phyloP scores from a whole-genome alignment of 164 flowering plant species.

The Hamamelis virginiana region DNA sequence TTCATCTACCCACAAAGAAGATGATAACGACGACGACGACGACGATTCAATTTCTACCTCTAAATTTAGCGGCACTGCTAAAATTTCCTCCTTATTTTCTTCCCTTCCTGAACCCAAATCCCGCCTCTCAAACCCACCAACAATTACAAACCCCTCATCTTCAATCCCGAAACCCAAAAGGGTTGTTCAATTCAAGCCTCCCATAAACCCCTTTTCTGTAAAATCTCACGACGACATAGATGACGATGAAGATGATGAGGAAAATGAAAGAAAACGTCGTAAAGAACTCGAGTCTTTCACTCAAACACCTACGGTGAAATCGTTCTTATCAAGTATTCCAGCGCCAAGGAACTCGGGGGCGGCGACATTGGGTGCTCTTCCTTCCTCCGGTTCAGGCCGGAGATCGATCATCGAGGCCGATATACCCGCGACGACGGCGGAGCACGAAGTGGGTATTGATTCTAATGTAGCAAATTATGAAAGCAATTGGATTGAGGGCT shows the following conservation, averaged over 20 bases:
- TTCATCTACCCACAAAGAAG: too few species aligned
- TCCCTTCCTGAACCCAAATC: conserved; percentile 21
- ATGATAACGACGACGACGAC: background rate
- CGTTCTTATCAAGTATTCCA: conserved; percentile 64
- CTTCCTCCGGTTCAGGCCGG: conserved; percentile 45
- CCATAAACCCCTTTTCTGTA: conserved; percentile 24
- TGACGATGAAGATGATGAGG: conserved; percentile 43
- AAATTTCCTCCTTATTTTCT: conserved; percentile 14
- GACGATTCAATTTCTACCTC: background rate
- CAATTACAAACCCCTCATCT: conserved; percentile 7
- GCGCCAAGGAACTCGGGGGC: conserved; percentile 61
- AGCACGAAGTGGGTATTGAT: conserved; percentile 8
- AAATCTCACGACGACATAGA: conserved; percentile 4
- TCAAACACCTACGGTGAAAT: conserved; percentile 38
- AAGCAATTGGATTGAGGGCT: conserved; percentile 14
- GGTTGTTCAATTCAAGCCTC: conserved; percentile 71
- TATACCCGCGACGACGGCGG: conserved; percentile 18
- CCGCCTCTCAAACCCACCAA: background rate
- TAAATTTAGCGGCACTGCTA: background rate
- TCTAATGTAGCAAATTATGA: conserved; percentile 18
- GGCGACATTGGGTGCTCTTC: conserved; percentile 41
- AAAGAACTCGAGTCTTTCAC: conserved; percentile 16
- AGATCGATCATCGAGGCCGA: conserved; percentile 56
- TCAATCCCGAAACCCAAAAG: conserved; percentile 34
- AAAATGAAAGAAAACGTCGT: conserved; percentile 26